These are phyloP conservation scores for Aureoboletus auriporus DNA, from an alignment of 768 basidiomycete species.

Conservation along the genomic window DNA sequence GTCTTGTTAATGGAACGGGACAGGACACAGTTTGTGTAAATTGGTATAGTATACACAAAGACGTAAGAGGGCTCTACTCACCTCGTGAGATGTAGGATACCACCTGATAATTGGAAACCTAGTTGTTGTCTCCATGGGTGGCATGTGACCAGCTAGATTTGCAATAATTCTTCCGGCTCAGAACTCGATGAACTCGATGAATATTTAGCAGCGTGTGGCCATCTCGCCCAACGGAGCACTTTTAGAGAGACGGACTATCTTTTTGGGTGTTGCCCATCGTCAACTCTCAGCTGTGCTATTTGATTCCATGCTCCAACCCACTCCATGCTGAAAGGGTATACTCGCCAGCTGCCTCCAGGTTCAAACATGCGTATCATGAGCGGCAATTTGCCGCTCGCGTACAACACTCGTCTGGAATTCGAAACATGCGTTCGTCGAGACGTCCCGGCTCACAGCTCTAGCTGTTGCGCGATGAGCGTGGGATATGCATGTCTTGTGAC, in stretches of 20 bases:
- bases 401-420: slow-evolving; percentile 2
- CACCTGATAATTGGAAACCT: background rate
- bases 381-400: background rate
- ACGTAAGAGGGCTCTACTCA: background rate
- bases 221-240: background rate
- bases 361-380: background rate
- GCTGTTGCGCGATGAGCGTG: background rate
- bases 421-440: slow-evolving; percentile 8
- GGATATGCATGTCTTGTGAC: background rate
- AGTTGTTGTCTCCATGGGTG: too few species aligned
- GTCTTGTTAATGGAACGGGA: slow-evolving; percentile 32
- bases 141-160: too few species aligned
- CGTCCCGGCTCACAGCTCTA: background rate
- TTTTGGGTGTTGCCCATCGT: too few species aligned
- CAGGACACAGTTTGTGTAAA: slow-evolving; percentile 1
- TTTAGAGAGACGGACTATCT: background rate
- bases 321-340: too few species aligned
- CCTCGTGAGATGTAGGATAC: slow-evolving; percentile 7
- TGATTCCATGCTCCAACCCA: background rate
- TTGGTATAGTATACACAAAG: background rate
- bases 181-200: too few species aligned
- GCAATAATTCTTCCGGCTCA: too few species aligned
- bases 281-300: background rate
- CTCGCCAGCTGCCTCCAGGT: background rate
- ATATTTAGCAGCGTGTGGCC: too few species aligned